phyloP scores from a whole-genome alignment of 208 protist species.

The Herpetomonas tarakana region DNA sequence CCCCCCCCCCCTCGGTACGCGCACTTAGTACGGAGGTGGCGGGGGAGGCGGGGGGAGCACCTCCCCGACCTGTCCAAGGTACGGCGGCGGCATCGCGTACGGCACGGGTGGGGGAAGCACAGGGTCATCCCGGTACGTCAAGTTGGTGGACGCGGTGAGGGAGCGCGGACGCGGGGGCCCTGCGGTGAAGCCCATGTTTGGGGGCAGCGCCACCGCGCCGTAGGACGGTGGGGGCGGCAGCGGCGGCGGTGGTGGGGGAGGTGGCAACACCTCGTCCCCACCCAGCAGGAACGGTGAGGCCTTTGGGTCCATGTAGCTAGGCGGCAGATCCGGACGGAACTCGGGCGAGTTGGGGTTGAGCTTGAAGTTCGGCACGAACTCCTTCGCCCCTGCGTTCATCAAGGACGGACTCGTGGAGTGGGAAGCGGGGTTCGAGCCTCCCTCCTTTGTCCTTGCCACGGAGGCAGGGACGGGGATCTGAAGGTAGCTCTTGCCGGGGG shows the following conservation, averaged over 20 bases:
- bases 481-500: background rate
- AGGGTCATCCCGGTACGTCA: conserved; percentile 15
- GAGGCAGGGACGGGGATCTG: background rate
- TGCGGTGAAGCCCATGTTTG: background rate
- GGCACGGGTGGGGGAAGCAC: conserved; percentile 12
- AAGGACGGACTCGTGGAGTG: conserved; percentile 26
- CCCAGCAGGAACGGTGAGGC: background rate
- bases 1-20: too few relatives aligned
- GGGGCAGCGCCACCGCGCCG: conserved; percentile 6
- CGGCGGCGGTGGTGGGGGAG: conserved; percentile 17
- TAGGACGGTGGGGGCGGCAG: conserved; percentile 30
- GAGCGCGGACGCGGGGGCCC: conserved; percentile 10
- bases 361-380: conserved; percentile 62
- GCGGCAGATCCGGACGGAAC: conserved; percentile 27
- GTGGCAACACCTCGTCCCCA: conserved; percentile 1
- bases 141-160: conserved; percentile 36
- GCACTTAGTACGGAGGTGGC: too few relatives aligned
- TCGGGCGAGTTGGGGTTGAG: conserved; percentile 42
- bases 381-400: conserved; percentile 79
- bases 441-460: conserved; percentile 1
- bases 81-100: conserved; percentile 39
- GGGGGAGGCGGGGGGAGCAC: conserved; percentile 15
- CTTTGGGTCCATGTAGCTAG: conserved; percentile 5
- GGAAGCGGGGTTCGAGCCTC: background rate
- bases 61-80: background rate